Percentiles rank a stretch among this genome's conserved stretches.
Conservation (phyloP, 805 yeast species). For the Tetrapisispora nanseiensis region DNA sequence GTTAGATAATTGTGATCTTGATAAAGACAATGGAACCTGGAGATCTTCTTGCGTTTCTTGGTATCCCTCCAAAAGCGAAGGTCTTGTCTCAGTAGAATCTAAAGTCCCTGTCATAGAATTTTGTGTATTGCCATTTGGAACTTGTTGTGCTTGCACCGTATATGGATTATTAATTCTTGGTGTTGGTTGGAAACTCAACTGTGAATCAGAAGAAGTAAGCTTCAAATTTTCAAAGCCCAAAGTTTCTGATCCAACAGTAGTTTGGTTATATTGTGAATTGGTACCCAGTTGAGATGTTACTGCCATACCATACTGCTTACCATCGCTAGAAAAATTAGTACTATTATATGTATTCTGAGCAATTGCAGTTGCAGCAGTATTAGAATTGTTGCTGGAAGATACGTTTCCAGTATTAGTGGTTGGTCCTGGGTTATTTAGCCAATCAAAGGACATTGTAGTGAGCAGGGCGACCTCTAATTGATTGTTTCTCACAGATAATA, state of each 20-base stretch:
- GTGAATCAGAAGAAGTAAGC: background rate
- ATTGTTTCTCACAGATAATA: too few relatives aligned
- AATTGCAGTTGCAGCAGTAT: slow-evolving; percentile 8
- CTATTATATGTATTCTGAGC: too few relatives aligned
- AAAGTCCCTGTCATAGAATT: background rate
- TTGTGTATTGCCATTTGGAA: too few relatives aligned
- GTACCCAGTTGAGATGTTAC: background rate
- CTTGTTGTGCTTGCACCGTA: background rate
- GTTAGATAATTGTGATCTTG: slow-evolving; percentile 56
- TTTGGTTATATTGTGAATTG: too few relatives aligned
- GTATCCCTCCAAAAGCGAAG: slow-evolving; percentile 5
- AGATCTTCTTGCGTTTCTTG: slow-evolving; percentile 31
- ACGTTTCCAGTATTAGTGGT: slow-evolving; percentile 13
- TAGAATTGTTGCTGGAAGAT: slow-evolving; percentile 3
- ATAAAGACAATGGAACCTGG: slow-evolving; percentile 51
- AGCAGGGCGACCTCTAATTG: background rate
- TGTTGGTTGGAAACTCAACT: background rate
- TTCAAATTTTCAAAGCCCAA: background rate
- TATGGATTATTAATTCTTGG: background rate
- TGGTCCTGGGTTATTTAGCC: slow-evolving; percentile 39
- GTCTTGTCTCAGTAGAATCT: background rate
- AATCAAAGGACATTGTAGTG: slow-evolving; percentile 37
- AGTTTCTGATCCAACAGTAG: background rate
- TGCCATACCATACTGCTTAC: too few relatives aligned
- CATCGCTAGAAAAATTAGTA: too few relatives aligned